These are phyloP conservation scores for Cryphonectria naterciae DNA, from an alignment of 2,329 filamentous ascomycete genomes.

Conservation along the genomic window DNA sequence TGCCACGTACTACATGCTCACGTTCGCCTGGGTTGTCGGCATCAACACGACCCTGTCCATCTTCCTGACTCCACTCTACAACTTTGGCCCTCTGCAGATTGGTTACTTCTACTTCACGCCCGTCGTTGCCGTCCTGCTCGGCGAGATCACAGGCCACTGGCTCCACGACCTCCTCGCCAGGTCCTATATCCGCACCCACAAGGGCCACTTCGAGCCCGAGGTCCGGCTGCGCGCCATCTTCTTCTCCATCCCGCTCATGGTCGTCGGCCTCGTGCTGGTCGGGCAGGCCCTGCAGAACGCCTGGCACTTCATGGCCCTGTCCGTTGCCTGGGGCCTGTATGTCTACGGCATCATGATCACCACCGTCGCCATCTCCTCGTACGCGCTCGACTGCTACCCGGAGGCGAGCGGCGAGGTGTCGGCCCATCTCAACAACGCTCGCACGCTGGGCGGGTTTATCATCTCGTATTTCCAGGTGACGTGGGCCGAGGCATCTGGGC, in stretches of 20 bases:
- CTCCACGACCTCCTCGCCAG: constrained; percentile 56
- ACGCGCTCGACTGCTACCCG: constrained; percentile 58
- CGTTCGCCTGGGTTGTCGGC: constrained; percentile 56
- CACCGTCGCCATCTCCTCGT: constrained; percentile 56
- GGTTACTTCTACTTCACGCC: constrained; percentile 64
- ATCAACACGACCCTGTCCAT: constrained; percentile 61
- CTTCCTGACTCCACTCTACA: constrained; percentile 54
- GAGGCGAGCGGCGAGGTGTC: constrained; percentile 58
- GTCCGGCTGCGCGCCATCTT: constrained; percentile 54
- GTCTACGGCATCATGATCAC: constrained; percentile 60
- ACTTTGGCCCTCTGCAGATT: constrained; percentile 53
- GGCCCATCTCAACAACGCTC: constrained; percentile 54
- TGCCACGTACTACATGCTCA: constrained; percentile 43
- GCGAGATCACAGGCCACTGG: constrained; percentile 59
- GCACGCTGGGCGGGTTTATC: constrained; percentile 55
- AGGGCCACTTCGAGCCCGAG: constrained; percentile 61
- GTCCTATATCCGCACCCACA: constrained; percentile 49
- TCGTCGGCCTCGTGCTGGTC: constrained; percentile 54
- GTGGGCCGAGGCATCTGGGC: constrained; percentile 51
- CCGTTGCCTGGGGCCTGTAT: constrained; percentile 56
- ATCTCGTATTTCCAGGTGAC: constrained; percentile 56
- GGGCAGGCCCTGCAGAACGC: constrained; percentile 54
- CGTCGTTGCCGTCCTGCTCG: constrained; percentile 57
- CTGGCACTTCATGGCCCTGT: constrained; percentile 57
- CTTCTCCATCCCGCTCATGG: constrained; percentile 52